Evolutionary conservation across 768 basidiomycete genomes (phyloP).

Genomic region (Lactifluus pinguis): DNA sequence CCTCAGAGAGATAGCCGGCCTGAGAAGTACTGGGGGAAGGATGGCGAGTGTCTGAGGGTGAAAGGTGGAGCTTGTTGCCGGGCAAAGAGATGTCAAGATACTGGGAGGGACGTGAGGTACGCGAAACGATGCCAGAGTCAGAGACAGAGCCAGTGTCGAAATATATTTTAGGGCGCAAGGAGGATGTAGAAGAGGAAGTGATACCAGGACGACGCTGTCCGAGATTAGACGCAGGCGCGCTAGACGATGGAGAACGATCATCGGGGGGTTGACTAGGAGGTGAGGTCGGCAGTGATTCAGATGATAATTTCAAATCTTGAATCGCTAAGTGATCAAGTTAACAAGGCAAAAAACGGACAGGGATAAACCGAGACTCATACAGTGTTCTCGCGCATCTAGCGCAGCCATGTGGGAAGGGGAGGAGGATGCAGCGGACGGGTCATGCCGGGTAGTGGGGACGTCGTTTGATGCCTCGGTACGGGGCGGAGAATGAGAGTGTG

Average conservation of each 20-base stretch:
- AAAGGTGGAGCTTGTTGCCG: not conserved
- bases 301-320: not conserved
- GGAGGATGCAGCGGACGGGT: not conserved
- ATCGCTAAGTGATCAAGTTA: not conserved
- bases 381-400: not conserved
- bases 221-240: not conserved
- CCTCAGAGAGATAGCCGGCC: conserved; percentile 15
- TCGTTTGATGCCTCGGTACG: not conserved
- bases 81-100: not conserved
- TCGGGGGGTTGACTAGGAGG: not conserved
- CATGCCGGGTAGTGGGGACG: not conserved
- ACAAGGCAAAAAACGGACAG: not conserved
- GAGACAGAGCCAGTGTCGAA: conserved; percentile 13
- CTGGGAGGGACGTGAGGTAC: not conserved
- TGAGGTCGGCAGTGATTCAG: not conserved
- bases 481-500: not conserved
- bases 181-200: not conserved
- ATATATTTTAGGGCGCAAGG: not conserved
- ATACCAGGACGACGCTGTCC: not conserved
- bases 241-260: not conserved
- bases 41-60: not conserved
- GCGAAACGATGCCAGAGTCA: conserved; percentile 10
- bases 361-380: not conserved
- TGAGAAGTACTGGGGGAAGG: conserved; percentile 1
- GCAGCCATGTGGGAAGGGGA: not conserved